Evolutionary conservation across 257 asterid species (phyloP).

Genomic region (Nicotiana tomentosiformis): DNA sequence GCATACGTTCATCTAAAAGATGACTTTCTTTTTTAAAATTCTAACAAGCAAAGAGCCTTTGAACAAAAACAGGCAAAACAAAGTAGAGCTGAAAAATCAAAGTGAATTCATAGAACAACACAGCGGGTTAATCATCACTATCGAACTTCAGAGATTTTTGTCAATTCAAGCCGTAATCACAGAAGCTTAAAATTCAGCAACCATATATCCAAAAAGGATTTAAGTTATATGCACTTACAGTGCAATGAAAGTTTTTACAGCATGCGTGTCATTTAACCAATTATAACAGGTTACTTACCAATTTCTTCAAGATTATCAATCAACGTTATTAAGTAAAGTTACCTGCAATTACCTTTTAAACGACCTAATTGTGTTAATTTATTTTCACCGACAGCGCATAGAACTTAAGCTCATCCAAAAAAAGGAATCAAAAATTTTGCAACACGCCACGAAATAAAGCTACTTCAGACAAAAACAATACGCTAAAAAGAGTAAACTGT

Average conservation of each 20-base stretch:
- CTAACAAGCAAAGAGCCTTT: conserved; percentile 1
- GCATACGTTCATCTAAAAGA: neutral
- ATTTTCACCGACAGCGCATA: no score
- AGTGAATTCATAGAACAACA: neutral
- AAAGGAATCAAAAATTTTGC: conserved; percentile 21
- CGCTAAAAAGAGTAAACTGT: neutral
- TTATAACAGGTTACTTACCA: no score
- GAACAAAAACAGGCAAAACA: neutral
- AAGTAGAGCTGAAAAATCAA: neutral
- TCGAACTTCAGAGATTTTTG: neutral
- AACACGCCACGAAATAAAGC: neutral
- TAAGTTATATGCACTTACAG: no score
- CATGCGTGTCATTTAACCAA: no score
- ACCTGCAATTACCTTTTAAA: no score
- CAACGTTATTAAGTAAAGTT: no score
- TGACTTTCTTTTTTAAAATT: no score
- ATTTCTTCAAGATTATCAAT: no score
- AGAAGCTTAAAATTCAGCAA: neutral
- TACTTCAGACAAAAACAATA: neutral
- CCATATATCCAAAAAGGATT: conserved; percentile 9
- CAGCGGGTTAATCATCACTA: no score
- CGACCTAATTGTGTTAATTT: no score
- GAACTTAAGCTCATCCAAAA: conserved; percentile 5
- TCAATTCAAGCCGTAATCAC: neutral
- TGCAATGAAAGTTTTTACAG: no score